Conservation (phyloP, 2,329 filamentous ascomycete genomes). For the Peltaster fructicola region DNA sequence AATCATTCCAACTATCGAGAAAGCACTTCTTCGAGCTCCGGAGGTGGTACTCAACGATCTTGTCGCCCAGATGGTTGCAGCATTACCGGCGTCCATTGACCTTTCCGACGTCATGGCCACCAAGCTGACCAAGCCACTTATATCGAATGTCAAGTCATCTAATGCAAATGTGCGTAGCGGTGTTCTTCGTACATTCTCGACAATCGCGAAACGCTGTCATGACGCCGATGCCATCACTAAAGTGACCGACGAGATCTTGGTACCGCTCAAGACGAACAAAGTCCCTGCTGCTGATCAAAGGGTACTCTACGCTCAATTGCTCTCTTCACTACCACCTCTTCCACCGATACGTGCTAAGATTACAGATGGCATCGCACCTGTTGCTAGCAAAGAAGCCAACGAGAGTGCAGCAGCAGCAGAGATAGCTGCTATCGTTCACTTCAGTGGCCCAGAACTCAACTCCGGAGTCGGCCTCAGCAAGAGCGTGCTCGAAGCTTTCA, state of each 20-base stretch:
- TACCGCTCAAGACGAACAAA: conserved; percentile 67
- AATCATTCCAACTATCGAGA: conserved; percentile 68
- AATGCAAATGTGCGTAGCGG: conserved; percentile 62
- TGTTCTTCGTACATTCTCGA: conserved; percentile 55
- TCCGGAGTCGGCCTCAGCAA: conserved; percentile 46
- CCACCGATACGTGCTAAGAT: conserved; percentile 47
- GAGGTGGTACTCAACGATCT: conserved; percentile 75
- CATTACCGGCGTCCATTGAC: conserved; percentile 55
- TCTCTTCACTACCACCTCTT: conserved; percentile 46
- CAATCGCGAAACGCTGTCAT: conserved; percentile 44
- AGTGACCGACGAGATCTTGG: conserved; percentile 59
- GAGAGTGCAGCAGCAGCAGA: conserved; percentile 66
- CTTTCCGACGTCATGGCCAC: conserved; percentile 55
- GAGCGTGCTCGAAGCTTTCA: conserved; percentile 48
- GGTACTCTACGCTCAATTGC: conserved; percentile 63
- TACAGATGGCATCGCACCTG: conserved; percentile 44
- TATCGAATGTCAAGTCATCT: conserved; percentile 84
- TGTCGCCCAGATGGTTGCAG: conserved; percentile 51
- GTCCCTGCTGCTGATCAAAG: conserved; percentile 72
- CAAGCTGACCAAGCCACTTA: conserved; percentile 65
- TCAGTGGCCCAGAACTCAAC: conserved; percentile 45
- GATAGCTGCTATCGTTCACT: conserved; percentile 50
- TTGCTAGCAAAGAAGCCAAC: conserved; percentile 73
- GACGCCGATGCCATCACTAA: conserved; percentile 44
- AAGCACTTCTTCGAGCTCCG: conserved; percentile 71